A percentile compares a stretch with the other conserved stretches of the same genome.
Conservation (phyloP, 2,329 filamentous ascomycete genomes). For the Cladosporium sp. region DNA sequence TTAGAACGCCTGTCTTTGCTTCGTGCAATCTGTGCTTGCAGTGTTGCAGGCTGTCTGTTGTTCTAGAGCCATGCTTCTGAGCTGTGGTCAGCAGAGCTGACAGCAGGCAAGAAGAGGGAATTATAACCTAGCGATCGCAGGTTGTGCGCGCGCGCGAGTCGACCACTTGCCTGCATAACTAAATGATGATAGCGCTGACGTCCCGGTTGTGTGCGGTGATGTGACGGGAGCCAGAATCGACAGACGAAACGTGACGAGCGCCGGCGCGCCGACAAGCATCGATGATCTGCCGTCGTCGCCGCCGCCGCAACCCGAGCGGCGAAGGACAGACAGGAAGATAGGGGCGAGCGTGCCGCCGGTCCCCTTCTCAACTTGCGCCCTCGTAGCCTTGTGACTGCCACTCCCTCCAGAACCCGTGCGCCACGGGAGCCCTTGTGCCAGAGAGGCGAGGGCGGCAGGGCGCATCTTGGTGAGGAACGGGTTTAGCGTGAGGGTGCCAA, state of each 20-base stretch:
- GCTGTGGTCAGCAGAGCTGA: slow-evolving; percentile 5
- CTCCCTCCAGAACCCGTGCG: slow-evolving; percentile 7
- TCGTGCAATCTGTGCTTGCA: background rate
- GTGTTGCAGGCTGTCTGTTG: background rate
- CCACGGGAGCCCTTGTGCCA: slow-evolving; percentile 5
- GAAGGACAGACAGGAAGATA: background rate
- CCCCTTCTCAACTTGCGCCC: too few species aligned
- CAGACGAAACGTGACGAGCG: slow-evolving; percentile 4
- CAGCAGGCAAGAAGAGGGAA: too few species aligned
- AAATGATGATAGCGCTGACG: background rate
- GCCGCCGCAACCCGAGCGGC: too few species aligned
- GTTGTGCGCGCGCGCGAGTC: too few species aligned
- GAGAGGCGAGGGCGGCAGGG: slow-evolving; percentile 9
- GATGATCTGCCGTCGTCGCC: slow-evolving; percentile 11
- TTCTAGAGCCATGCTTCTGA: background rate
- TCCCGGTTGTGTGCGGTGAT: background rate
- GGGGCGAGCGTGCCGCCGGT: slow-evolving; percentile 5
- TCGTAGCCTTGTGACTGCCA: background rate
- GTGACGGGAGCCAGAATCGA: background rate
- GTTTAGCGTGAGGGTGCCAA: background rate
- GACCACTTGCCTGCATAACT: background rate
- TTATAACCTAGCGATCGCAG: too few species aligned
- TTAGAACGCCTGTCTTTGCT: background rate
- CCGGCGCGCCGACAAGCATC: slow-evolving; percentile 7
- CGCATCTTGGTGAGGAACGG: slow-evolving; percentile 3